phyloP scores from a whole-genome alignment of 495 filamentous ascomycete species.

The Cairneyella variabilis region DNA sequence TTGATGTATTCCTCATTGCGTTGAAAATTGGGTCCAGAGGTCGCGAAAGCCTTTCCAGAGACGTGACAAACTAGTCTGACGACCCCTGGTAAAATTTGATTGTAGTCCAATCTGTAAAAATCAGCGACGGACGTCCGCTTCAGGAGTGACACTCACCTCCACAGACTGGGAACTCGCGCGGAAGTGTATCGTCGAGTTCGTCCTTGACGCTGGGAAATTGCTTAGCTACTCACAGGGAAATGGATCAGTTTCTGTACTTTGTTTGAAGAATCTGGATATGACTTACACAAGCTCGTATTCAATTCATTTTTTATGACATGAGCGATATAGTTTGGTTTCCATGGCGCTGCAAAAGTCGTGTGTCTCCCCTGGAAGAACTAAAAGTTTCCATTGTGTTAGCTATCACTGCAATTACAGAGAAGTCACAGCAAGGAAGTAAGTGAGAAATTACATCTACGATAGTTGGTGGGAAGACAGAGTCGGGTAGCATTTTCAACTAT shows the following conservation, averaged over 20 bases:
- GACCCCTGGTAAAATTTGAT: neutral
- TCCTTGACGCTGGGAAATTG: constrained; percentile 5
- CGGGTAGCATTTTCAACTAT: constrained; percentile 31
- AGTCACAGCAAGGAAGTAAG: neutral
- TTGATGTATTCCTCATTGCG: constrained; percentile 13
- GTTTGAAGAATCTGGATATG: neutral
- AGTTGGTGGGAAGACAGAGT: constrained; percentile 11
- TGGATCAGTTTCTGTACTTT: neutral
- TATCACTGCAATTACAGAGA: too few relatives aligned
- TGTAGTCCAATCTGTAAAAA: constrained; percentile 6
- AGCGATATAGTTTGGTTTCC: neutral
- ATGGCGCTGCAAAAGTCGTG: neutral
- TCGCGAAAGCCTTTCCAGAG: neutral
- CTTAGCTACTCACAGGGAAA: neutral
- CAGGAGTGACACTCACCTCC: neutral
- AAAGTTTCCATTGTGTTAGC: too few relatives aligned
- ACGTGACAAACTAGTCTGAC: neutral
- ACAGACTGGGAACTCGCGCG: constrained; percentile 4
- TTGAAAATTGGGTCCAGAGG: neutral
- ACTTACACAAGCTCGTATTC: constrained; percentile 3
- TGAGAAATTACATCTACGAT: neutral
- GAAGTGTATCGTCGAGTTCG: neutral
- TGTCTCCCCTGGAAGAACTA: neutral
- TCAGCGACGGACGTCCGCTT: neutral
- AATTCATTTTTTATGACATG: neutral